Base-by-base conservation (phyloP, 108 stramenopile genomes). In the Cyclotella kingstonii region DNA sequence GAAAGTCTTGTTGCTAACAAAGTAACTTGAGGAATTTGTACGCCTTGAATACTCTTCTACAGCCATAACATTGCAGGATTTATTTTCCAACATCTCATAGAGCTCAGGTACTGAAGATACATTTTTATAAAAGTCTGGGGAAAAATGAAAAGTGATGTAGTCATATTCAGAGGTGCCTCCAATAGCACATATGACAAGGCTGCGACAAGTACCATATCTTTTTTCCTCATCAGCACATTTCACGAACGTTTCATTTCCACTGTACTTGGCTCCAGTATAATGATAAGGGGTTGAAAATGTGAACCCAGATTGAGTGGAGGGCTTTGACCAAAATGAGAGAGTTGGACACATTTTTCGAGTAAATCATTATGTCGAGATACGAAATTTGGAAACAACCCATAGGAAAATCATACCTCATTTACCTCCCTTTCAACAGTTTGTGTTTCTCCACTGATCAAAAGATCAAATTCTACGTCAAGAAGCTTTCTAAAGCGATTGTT, bases 281-380 rank as follows among this genome's bases (percentile, higher is more conserved):
- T 75, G 44, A 49, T 78, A 81, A n/a, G 81, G 77, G 3, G 34
- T 66, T 26, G 68, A 48, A 35, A 81, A 81, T 1, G 63, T 44
- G 25, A 73, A 73, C 2, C 65, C 71, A 12, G 30, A 19, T 17
- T 17, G 51, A 3, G 63, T 41, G 5, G 50, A 43, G 17, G 36
- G 27, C 59, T 62, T 49, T 3, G 5, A 1, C 3, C 2, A 22
- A 46, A 29, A 15, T 1, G 7, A 31, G 28, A 17, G 1, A 18
- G 14, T 30, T 31, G 12, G 5, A 33, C n/a, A 27, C 30, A 22
- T 18, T 11, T 17, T n/a, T n/a, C n/a, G 12, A 52, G 28, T 15
- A 25, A 26, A 18, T 35, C 36, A 29, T 36, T 19, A 18, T 23
- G 12, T 38, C 21, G 21, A 23, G 15, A 55, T 34, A 19, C 14